Evolutionary conservation across 495 filamentous ascomycete species (phyloP).

Genomic region (Hyaloscypha finlandica): DNA sequence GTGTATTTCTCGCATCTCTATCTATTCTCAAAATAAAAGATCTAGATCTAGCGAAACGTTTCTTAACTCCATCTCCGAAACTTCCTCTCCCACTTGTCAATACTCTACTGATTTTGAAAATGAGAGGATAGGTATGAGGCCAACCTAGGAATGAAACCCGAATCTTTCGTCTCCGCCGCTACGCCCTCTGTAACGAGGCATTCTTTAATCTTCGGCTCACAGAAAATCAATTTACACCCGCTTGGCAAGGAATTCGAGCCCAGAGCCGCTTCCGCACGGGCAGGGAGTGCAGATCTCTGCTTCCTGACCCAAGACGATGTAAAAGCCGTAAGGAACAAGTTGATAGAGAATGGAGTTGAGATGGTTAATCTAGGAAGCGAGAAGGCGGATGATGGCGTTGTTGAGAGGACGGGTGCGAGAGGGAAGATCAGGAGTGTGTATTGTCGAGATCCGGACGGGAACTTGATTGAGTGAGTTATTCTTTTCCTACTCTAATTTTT

Average conservation of each 20-base stretch:
- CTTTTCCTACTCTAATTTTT: background rate
- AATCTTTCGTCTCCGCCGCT: conserved; percentile 43
- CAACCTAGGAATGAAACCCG: conserved; percentile 51
- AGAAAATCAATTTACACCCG: conserved; percentile 59
- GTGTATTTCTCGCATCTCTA: too few species aligned
- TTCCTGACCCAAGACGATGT: conserved; percentile 51
- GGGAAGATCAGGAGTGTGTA: conserved; percentile 55
- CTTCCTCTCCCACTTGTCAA: too few species aligned
- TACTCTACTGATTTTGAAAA: too few species aligned
- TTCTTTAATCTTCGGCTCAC: conserved; percentile 50
- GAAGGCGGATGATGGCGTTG: conserved; percentile 39
- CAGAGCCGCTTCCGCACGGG: conserved; percentile 48
- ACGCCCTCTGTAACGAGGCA: conserved; percentile 43
- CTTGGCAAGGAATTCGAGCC: conserved; percentile 55
- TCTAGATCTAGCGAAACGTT: too few species aligned
- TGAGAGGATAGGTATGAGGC: conserved; percentile 34
- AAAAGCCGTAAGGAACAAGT: conserved; percentile 9
- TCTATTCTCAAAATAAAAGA: too few species aligned
- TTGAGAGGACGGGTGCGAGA: conserved; percentile 51
- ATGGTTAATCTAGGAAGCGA: conserved; percentile 25
- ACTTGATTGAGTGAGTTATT: conserved; percentile 53
- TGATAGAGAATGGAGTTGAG: conserved; percentile 24
- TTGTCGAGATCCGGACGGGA: conserved; percentile 57
- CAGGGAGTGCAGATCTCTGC: conserved; percentile 55
- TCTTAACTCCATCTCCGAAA: too few species aligned